phyloP scores from a whole-genome alignment of 2,329 filamentous ascomycete species.

The Paraphoma sp. region DNA sequence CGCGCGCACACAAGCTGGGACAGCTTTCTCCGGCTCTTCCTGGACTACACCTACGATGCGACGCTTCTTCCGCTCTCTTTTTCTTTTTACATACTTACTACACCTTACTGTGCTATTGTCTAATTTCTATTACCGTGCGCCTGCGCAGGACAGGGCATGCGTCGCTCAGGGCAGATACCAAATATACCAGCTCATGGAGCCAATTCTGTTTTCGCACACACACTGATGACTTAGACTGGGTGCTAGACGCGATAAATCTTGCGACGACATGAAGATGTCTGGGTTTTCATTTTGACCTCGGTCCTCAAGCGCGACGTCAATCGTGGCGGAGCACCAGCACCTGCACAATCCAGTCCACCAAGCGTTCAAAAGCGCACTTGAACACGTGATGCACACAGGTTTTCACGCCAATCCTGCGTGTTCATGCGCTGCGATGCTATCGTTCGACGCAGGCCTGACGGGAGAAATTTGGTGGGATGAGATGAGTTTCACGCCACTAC shows the following conservation, averaged over 20 bases:
- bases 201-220: background rate
- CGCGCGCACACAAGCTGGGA: background rate
- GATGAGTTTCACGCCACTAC: conserved; percentile 42
- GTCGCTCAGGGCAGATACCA: background rate
- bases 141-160: background rate
- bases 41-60: conserved; percentile 6
- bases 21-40: background rate
- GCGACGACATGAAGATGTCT: too few species aligned
- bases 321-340: background rate
- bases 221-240: too few species aligned
- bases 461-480: conserved; percentile 12
- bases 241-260: too few species aligned
- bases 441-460: background rate
- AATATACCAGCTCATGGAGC: conserved; percentile 4
- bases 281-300: too few species aligned
- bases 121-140: conserved; percentile 28
- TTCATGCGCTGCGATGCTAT: background rate
- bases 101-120: background rate
- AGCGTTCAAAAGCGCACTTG: too few species aligned
- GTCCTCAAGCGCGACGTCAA: background rate
- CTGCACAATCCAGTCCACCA: too few species aligned
- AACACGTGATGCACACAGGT: too few species aligned
- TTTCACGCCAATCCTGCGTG: background rate
- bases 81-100: conserved; percentile 5
- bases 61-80: conserved; percentile 7